Evolutionary conservation across 2,329 filamentous ascomycete species (phyloP).

Genomic region (Penicillium thymicola): DNA sequence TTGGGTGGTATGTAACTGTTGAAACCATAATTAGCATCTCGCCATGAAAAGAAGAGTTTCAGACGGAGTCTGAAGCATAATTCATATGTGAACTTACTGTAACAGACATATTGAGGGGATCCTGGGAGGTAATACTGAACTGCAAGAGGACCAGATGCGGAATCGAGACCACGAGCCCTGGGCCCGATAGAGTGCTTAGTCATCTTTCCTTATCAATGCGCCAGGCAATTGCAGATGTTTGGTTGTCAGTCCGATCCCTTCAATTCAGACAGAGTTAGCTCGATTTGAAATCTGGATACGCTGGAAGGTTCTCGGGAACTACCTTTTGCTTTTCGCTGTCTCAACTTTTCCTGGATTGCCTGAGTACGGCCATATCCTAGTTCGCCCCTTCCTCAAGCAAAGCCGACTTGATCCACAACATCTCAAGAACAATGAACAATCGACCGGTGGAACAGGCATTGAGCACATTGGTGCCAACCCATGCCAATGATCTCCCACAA

Average conservation of each 20-base stretch:
- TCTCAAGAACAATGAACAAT: slow-evolving; percentile 57
- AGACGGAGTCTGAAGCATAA: neutral
- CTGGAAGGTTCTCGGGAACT: neutral
- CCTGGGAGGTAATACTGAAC: neutral
- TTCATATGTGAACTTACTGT: slow-evolving; percentile 25
- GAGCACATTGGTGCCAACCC: slow-evolving; percentile 69
- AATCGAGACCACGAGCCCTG: neutral
- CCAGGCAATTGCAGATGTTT: slow-evolving; percentile 4
- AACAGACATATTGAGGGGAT: slow-evolving; percentile 29
- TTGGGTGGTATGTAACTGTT: slow-evolving; percentile 73
- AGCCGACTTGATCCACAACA: neutral
- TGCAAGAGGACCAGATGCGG: slow-evolving; percentile 6
- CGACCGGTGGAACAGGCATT: slow-evolving; percentile 70
- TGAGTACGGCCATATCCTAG: neutral
- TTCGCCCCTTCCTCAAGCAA: neutral
- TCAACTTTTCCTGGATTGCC: no score
- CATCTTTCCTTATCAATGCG: slow-evolving; percentile 12
- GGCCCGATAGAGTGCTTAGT: slow-evolving; percentile 16
- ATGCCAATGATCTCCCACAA: slow-evolving; percentile 63
- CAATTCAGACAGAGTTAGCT: neutral
- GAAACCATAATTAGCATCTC: neutral
- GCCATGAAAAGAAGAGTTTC: neutral
- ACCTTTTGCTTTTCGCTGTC: no score
- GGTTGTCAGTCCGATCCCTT: slow-evolving; percentile 1
- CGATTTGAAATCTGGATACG: neutral